Percentiles rank a stretch among this genome's conserved stretches.
Evolutionary conservation across 2,329 filamentous ascomycete genomes (phyloP).

Genomic region (Aspergillus sp.): DNA sequence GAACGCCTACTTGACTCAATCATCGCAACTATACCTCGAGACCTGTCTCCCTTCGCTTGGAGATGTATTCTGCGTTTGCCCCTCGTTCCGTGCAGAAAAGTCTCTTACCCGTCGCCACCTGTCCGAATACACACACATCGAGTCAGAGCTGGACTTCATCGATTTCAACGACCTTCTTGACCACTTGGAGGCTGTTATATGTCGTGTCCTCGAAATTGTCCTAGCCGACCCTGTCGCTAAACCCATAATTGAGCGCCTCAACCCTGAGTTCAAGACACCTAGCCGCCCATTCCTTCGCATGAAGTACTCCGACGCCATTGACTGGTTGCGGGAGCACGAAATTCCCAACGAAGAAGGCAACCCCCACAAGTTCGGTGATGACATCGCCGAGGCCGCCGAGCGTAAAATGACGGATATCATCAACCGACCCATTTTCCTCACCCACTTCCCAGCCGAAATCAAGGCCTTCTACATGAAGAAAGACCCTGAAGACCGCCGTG

Average conservation of each 20-base stretch:
- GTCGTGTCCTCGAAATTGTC: conserved; percentile 76
- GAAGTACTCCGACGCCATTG: conserved; percentile 90
- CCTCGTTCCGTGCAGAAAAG: conserved; percentile 98
- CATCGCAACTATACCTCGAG: conserved; percentile 95
- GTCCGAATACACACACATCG: conserved; percentile 94
- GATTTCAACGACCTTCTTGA: conserved; percentile 82
- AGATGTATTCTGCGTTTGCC: conserved; percentile 96
- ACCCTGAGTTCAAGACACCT: conserved; percentile 84
- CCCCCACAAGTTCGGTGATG: conserved; percentile 88
- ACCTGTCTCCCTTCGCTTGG: conserved; percentile 87
- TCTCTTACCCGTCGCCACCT: conserved; percentile 90
- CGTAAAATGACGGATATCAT: conserved; percentile 96
- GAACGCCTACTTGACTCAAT: conserved; percentile 91
- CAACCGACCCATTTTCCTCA: conserved; percentile 92
- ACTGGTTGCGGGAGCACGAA: conserved; percentile 86
- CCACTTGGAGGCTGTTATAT: conserved; percentile 86
- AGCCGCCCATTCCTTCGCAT: conserved; percentile 88
- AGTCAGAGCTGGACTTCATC: conserved; percentile 96
- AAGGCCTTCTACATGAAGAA: conserved; percentile 99
- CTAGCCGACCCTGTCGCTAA: conserved; percentile 72
- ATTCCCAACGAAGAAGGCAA: conserved; percentile 92
- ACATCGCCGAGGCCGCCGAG: conserved; percentile 97
- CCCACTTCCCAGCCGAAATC: conserved; percentile 95
- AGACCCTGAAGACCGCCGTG: conserved; percentile 72
- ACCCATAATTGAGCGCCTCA: conserved; percentile 76